Conservation (phyloP, 305 asterid genomes). For the Andrographis paniculata region DNA sequence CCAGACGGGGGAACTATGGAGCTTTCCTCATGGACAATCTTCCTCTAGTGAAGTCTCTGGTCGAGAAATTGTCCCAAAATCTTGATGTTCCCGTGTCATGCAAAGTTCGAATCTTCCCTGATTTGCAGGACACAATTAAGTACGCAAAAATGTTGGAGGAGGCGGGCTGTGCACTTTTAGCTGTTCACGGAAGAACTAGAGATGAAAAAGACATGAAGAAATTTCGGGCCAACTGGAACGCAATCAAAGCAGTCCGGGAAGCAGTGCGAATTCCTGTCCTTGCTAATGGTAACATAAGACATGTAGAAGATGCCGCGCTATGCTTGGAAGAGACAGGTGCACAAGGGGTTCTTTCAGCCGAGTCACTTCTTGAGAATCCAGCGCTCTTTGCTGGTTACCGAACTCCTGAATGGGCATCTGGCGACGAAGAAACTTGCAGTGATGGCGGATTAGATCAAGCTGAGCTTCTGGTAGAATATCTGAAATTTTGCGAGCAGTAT, state of each 20-base stretch:
- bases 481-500: conserved; percentile 65
- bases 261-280: conserved; percentile 84
- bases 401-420: conserved; percentile 54
- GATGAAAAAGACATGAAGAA: conserved; percentile 86
- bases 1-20: conserved; percentile 77
- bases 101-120: conserved; percentile 77
- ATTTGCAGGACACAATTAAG: conserved; percentile 56
- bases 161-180: conserved; percentile 87
- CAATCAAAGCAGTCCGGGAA: conserved; percentile 68
- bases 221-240: conserved; percentile 73
- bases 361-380: conserved; percentile 89
- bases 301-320: conserved; percentile 60
- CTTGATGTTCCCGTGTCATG: conserved; percentile 81
- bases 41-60: conserved; percentile 71
- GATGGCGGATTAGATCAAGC: conserved; percentile 62
- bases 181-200: conserved; percentile 92
- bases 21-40: conserved; percentile 97
- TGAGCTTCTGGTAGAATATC: conserved; percentile 58
- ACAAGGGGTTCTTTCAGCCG: conserved; percentile 87
- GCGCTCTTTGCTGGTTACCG: conserved; percentile 84
- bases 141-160: conserved; percentile 93
- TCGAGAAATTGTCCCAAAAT: conserved; percentile 60
- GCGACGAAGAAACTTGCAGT: conserved; percentile 27
- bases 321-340: conserved; percentile 72
- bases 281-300: conserved; percentile 82